Evolutionary conservation across 2,329 filamentous ascomycete genomes (phyloP).

Genomic region (Thermomyces lanuginosus): DNA sequence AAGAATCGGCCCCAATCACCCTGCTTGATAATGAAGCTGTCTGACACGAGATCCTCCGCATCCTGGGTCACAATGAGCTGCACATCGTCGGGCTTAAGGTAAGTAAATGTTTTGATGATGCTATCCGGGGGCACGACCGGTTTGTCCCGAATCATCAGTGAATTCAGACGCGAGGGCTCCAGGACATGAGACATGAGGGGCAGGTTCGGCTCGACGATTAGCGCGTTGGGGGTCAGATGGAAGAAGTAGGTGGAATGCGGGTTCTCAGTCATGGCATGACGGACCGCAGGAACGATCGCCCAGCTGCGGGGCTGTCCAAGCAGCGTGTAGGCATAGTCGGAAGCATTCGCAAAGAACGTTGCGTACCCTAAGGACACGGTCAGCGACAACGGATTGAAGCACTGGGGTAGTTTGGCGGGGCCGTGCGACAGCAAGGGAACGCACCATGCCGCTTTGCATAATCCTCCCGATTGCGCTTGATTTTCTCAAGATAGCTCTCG

Average conservation of each 20-base stretch:
- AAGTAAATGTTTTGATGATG: conserved; percentile 84
- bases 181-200: conserved; percentile 58
- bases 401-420: too few relatives aligned
- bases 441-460: conserved; percentile 80
- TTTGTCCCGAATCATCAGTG: conserved; percentile 66
- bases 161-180: conserved; percentile 49
- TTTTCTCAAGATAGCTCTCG: conserved; percentile 50
- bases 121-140: conserved; percentile 88
- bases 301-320: conserved; percentile 29
- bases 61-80: conserved; percentile 79
- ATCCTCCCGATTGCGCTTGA: conserved; percentile 65
- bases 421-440: too few relatives aligned
- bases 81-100: conserved; percentile 61
- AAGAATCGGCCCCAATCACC: conserved; percentile 89
- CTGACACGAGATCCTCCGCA: conserved; percentile 55
- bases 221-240: conserved; percentile 67
- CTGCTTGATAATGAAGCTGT: conserved; percentile 63
- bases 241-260: conserved; percentile 70
- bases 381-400: too few relatives aligned
- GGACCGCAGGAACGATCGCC: conserved; percentile 64
- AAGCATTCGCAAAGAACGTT: conserved; percentile 63
- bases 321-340: conserved; percentile 46
- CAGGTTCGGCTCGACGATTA: conserved; percentile 71
- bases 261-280: conserved; percentile 70
- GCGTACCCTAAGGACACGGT: conserved; percentile 54